Evolutionary conservation across 164 flowering plant species (phyloP), one percentile per base, ranked within the genome.

Genomic region (Taxillus chinensis): DNA sequence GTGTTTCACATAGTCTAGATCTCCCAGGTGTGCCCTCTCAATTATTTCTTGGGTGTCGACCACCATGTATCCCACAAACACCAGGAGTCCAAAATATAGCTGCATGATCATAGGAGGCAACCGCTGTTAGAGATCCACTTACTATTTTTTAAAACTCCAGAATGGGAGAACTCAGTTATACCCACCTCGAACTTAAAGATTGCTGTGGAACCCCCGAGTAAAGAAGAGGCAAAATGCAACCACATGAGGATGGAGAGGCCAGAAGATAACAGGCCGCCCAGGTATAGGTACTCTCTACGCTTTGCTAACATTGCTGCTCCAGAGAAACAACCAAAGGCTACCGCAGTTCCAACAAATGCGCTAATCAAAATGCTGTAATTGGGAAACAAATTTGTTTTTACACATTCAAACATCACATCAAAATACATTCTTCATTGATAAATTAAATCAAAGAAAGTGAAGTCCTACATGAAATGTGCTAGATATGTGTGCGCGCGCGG

Each of bases 21-120:
- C 99, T 2, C 97, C 96, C 9, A 62, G 50, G 73, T 90, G 92
- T 10, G 99, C 99, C 71, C 51, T 89, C 89, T 93, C 97, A 63
- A 93, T 90, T 7, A 93, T 89, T 1, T 83, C 84, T 72, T 93
- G 99, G 27, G 97, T 93, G 69, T 93, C 96, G 41, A 93, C 90
- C 17, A 93, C 89, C 59, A 87, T 84, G 79, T 89, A 93, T 38
- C 99, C 99, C 62, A 90, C 78, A 66, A 93, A 93, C 62, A 90
- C 77, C 83, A 93, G 62, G 12, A 90, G 83, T 37, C 99, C 96
- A 68, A 93, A 86, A 52, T 90, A 93, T 58, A 93, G 62, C 99
- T 93, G 86, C 78, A 76, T 46, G 46, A 12, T 27, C 27, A 27
- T 9, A 50, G 14, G 17, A 3, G 58, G 37, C 5, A 49, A 12